Conservation (phyloP, 345 rosid species). For the Syzygium oleosum region DNA sequence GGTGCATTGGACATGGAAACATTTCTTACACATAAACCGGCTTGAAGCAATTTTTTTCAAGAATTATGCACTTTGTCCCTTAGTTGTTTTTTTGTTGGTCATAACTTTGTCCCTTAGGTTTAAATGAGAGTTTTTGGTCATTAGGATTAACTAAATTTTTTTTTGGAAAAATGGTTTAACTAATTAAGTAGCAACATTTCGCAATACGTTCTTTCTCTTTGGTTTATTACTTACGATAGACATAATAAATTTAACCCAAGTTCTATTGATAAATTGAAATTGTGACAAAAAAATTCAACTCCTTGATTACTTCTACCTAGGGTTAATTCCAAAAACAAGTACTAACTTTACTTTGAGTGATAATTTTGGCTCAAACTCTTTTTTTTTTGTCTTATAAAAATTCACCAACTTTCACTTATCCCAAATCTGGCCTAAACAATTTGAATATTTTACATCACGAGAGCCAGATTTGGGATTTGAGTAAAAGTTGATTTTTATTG, state of each 20-base stretch:
- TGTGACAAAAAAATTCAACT: background rate
- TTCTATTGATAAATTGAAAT: background rate
- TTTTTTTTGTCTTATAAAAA: too few species aligned
- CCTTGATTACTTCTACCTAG: accelerated
- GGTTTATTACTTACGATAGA: background rate
- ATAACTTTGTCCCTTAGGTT: background rate
- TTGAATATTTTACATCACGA: too few species aligned
- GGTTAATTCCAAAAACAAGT: too few species aligned
- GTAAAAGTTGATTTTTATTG: too few species aligned
- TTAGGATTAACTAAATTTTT: too few species aligned
- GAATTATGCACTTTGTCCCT: background rate
- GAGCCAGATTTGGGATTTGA: too few species aligned
- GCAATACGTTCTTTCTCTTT: background rate
- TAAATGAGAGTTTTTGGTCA: background rate
- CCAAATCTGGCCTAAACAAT: too few species aligned
- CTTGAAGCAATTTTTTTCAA: background rate
- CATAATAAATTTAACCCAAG: background rate
- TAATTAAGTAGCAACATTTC: background rate
- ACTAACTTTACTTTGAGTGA: too few species aligned
- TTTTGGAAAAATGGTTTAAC: too few species aligned
- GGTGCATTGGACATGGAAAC: background rate
- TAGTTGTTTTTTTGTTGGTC: too few species aligned
- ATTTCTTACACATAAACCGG: background rate
- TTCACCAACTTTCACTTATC: too few species aligned
- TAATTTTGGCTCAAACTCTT: too few species aligned